Evolutionary conservation across 768 basidiomycete species (phyloP), one percentile per base, ranked within the genome.

Genomic region (Xanthoconium stramineum): DNA sequence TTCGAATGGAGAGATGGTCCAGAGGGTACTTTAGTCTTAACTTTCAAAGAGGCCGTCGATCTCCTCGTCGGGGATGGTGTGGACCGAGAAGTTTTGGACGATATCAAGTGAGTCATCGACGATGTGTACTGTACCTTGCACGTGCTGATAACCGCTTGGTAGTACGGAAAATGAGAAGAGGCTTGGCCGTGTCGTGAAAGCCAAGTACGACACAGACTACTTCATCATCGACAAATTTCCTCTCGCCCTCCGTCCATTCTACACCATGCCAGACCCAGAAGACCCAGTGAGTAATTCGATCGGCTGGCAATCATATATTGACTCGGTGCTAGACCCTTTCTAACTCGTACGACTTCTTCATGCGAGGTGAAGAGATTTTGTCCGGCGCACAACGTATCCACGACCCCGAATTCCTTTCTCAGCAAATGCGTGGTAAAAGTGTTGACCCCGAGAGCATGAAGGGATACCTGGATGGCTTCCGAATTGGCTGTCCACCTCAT

Each of bases 181-280:
- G 57, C 86, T 99, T 37, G 97, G 97, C 20, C 78, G 86, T 47
- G 76, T 98, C 52, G 85, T 99, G 65, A 91, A 88, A 69, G 87
- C 84, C 50, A 98, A 97, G 74, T 96, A 97, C 70, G 85, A 94
- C 65, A 98, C 93, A 44, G 97, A 99, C 74, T 99, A 98, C 78
- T 99, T 90, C 77, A 98, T 98, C 72, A 87, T 99, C 63, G 97
- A 99, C 81, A 99, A 98, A 74, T 99, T 98, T 83, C 97, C 97
- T 6, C 80, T 95, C 72, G 89, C 82, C 37, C 84, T 98, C 56
- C 89, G 97, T 52, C 97, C 97, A 3, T 99, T 99, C 77, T 99
- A 99, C 76, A 99, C 97, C 53, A 98, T 99, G 97, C 91, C 95
- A 54, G 97, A 99, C 76, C 84, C 96, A 13, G 79, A 83, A 59